Conservation (phyloP, 2,329 filamentous ascomycete genomes). For the Colletotrichum cordylinicola region DNA sequence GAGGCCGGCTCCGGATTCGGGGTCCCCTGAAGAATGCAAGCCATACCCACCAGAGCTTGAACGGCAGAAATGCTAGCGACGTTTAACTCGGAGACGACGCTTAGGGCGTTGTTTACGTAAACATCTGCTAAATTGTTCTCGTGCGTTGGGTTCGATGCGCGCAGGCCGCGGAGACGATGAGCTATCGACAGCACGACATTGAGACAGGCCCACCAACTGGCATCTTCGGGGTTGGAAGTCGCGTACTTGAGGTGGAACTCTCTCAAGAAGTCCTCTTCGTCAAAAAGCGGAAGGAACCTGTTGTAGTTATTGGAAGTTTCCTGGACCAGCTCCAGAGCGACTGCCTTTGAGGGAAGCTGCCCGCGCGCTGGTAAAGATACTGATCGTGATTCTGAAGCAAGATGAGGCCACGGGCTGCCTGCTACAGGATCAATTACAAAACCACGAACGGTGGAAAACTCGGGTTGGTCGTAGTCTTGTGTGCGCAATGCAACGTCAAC, state of each 20-base stretch:
- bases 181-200: not conserved
- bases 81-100: constrained; percentile 26
- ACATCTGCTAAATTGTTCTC: not conserved
- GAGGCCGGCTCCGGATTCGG: constrained; percentile 25
- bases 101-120: not conserved
- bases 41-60: constrained; percentile 30
- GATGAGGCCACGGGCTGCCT: not conserved
- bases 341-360: not conserved
- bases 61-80: constrained; percentile 24
- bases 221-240: not conserved
- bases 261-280: not conserved
- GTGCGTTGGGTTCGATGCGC: not conserved
- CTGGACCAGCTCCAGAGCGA: not conserved
- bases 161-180: not conserved
- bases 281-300: not conserved
- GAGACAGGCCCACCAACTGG: not conserved
- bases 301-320: not conserved
- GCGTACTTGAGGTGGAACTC: not conserved
- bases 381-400: not conserved
- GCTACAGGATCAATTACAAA: not conserved
- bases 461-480: not conserved
- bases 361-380: not conserved
- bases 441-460: not conserved
- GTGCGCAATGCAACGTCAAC: not conserved
- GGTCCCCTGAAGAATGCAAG: constrained; percentile 27